A percentile compares a stretch with the other conserved stretches of the same genome.
Evolutionary conservation across 768 basidiomycete genomes (phyloP).

Genomic region (Kwoniella dendrophila): DNA sequence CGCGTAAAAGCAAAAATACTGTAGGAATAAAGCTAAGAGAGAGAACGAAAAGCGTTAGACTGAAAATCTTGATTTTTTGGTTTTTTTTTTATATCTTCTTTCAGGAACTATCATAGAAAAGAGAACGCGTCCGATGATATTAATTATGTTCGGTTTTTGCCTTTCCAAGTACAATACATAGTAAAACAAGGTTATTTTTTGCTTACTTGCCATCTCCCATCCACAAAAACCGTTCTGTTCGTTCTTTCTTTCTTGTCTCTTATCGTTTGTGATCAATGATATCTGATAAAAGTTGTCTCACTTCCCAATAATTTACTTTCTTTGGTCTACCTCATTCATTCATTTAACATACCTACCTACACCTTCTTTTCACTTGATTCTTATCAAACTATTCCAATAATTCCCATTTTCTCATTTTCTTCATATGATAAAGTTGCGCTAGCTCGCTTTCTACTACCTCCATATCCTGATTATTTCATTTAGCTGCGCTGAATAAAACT

Average conservation of each 20-base stretch:
- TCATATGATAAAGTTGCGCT: constrained; percentile 7
- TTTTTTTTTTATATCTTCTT: neutral
- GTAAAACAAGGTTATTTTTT: too few relatives aligned
- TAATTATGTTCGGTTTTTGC: neutral
- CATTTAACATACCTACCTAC: neutral
- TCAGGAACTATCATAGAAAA: neutral
- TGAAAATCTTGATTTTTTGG: constrained; percentile 8
- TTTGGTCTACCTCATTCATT: too few relatives aligned
- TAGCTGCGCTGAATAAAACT: neutral
- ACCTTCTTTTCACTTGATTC: constrained; percentile 1
- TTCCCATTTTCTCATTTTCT: constrained; percentile 5
- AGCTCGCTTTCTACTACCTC: neutral
- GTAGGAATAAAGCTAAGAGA: too few relatives aligned
- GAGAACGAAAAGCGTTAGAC: constrained; percentile 12
- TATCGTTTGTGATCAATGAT: too few relatives aligned
- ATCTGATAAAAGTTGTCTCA: too few relatives aligned
- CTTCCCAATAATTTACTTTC: too few relatives aligned
- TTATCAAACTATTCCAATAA: neutral
- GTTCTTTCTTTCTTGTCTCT: too few relatives aligned
- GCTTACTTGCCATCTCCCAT: too few relatives aligned
- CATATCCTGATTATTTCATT: neutral
- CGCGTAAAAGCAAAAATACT: too few relatives aligned
- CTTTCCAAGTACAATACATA: too few relatives aligned
- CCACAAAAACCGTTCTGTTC: too few relatives aligned
- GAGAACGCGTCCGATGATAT: neutral